A percentile compares a stretch with the other conserved stretches of the same genome.
phyloP scores from a whole-genome alignment of 306 rosid genomes.

The Casuarina cunninghamiana region DNA sequence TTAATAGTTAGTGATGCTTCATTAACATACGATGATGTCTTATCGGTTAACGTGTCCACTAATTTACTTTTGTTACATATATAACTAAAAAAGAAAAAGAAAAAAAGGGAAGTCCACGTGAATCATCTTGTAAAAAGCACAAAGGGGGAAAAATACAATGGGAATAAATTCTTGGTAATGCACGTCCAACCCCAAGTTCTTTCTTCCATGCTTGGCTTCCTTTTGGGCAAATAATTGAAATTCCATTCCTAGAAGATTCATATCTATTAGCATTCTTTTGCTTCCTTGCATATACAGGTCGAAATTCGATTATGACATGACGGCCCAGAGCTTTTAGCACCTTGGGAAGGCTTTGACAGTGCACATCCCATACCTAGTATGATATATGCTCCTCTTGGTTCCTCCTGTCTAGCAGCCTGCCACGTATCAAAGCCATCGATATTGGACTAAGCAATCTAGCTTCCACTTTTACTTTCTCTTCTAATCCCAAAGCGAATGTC shows the following conservation, averaged over 20 bases:
- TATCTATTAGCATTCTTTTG: constrained; percentile 31
- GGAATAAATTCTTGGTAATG: constrained; percentile 51
- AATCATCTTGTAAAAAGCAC: constrained; percentile 20
- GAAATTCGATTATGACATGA: constrained; percentile 15
- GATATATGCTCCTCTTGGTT: constrained; percentile 9
- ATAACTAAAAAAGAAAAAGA: too few species aligned
- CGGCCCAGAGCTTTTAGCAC: constrained; percentile 10
- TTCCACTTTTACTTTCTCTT: neutral
- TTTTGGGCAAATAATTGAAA: constrained; percentile 71
- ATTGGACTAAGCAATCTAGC: constrained; percentile 7
- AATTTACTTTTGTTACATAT: too few species aligned
- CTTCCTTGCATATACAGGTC: constrained; percentile 11
- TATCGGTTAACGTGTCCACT: too few species aligned
- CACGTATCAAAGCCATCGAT: constrained; percentile 25
- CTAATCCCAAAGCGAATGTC: constrained; percentile 16
- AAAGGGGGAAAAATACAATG: constrained; percentile 8
- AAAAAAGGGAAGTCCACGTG: neutral
- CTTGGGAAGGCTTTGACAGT: constrained; percentile 17
- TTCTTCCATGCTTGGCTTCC: constrained; percentile 37
- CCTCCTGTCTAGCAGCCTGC: constrained; percentile 18
- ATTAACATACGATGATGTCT: too few species aligned
- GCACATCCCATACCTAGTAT: constrained; percentile 3
- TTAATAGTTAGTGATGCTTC: too few species aligned
- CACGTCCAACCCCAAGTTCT: constrained; percentile 48
- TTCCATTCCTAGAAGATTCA: constrained; percentile 81